Evolutionary conservation across 2,329 filamentous ascomycete species (phyloP), one percentile per base, ranked within the genome.

Genomic region (Phyllosticta citribraziliensis): DNA sequence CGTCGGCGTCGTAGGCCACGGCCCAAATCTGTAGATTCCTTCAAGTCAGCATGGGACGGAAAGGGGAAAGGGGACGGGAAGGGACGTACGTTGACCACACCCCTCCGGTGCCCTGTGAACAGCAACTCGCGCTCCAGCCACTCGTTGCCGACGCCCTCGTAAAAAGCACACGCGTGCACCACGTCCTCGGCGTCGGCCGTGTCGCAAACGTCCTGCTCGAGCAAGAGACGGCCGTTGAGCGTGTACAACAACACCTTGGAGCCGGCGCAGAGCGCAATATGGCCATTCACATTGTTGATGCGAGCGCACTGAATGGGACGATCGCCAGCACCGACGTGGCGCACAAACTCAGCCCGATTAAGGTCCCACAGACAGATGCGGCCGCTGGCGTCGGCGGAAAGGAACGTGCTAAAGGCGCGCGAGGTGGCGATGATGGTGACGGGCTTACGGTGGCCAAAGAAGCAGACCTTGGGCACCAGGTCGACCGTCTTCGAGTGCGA

Each of bases 341-440:
- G 84, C 5, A 97, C 86, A 68, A 96, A 96, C 58, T 91, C 88
- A 12, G 91, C 83, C 17, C 90, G 85, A 72, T 97, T 99, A 3
- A 99, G 80, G 72, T 97, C 94, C 94, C 94, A 99, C 3, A 97
- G 79, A 68, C 96, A 86, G 11, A 92, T 86, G 50, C 89, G 86
- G 0, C 92, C 92, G 69, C 96, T 90, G 0, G 82, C 82, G 0
- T 89, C 92, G 1, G 89, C 88, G 1, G 91, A 95, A 2, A 97
- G 80, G 58, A 99, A 84, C 0, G 91, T 89, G 69, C 90, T 92
- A 72, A 97, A 95, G 0, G 91, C 88, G 64, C 91, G 88, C 50
- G 90, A 95, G 1, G 93, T 87, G 0, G 92, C 89, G 55, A 99
- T 86, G 1, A 85, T 84, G 1, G 85, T 90, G 17, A 97, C 88